Evolutionary conservation across 768 basidiomycete species (phyloP).

Genomic region (Pleurotus pulmonarius): DNA sequence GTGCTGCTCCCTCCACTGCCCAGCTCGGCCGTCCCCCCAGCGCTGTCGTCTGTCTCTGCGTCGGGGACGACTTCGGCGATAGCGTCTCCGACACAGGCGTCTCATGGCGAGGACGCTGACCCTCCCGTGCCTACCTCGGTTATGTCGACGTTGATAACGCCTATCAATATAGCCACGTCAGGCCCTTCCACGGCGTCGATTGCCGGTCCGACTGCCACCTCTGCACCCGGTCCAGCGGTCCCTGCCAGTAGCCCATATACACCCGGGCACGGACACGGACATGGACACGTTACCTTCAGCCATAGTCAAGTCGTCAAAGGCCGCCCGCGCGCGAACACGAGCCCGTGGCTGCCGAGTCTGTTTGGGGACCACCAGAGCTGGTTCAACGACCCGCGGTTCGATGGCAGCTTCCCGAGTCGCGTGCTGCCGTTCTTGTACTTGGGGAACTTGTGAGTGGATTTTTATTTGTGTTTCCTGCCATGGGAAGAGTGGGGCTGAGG

Average conservation of each 20-base stretch:
- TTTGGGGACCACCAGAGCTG: conserved; percentile 81
- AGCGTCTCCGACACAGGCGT: not conserved
- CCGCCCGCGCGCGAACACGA: conserved; percentile 70
- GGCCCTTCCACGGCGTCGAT: not conserved
- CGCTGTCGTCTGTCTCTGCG: not conserved
- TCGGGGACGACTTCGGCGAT: not conserved
- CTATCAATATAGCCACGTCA: not conserved
- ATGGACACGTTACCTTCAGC: not conserved
- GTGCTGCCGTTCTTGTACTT: conserved; percentile 91
- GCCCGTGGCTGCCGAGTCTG: conserved; percentile 58
- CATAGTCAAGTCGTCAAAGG: conserved; percentile 26
- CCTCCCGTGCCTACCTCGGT: not conserved
- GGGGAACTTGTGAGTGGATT: conserved; percentile 79
- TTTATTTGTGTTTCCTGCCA: not conserved
- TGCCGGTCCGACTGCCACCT: not conserved
- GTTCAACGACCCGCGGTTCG: conserved; percentile 92
- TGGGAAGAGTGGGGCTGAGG: not conserved
- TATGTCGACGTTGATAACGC: not conserved
- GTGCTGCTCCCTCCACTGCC: conserved; percentile 11
- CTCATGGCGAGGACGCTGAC: not conserved
- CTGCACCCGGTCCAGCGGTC: not conserved
- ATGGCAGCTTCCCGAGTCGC: conserved; percentile 93
- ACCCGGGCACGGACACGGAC: not conserved
- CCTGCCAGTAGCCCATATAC: not conserved
- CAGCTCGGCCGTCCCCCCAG: not conserved